Percentiles rank a stretch among this genome's conserved stretches.
These are phyloP conservation scores for Solanum dulcamara DNA, from an alignment of 257 asterid species.

Conservation along the genomic window DNA sequence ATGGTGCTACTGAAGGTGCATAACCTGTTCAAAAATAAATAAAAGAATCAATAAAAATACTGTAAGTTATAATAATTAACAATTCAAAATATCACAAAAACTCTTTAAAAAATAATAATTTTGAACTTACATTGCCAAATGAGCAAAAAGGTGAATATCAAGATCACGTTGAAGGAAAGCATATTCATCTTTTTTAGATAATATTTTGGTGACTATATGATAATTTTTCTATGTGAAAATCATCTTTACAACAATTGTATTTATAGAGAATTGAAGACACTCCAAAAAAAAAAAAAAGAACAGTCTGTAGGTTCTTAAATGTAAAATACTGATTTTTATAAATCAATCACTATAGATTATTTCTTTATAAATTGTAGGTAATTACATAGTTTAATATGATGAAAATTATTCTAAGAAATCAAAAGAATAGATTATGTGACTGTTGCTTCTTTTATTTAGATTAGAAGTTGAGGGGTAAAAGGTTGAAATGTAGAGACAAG, in stretches of 20 bases:
- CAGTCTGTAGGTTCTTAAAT: background rate
- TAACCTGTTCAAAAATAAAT: background rate
- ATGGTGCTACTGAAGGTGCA: background rate
- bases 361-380: background rate
- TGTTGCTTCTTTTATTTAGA: background rate
- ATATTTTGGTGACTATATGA: background rate
- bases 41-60: background rate
- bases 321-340: background rate
- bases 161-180: background rate
- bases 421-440: background rate
- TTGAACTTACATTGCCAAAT: background rate
- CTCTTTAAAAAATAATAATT: background rate
- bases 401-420: background rate
- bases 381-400: background rate
- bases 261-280: background rate
- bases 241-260: background rate
- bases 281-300: too few relatives aligned
- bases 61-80: too few relatives aligned
- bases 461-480: background rate
- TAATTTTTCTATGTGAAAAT: background rate
- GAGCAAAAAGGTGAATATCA: background rate
- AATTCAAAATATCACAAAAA: too few relatives aligned
- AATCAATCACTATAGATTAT: background rate
- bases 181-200: background rate
- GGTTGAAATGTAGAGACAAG: background rate